Base-by-base conservation (phyloP, 2,329 filamentous ascomycete species). In the Diaporthe humulicola region DNA sequence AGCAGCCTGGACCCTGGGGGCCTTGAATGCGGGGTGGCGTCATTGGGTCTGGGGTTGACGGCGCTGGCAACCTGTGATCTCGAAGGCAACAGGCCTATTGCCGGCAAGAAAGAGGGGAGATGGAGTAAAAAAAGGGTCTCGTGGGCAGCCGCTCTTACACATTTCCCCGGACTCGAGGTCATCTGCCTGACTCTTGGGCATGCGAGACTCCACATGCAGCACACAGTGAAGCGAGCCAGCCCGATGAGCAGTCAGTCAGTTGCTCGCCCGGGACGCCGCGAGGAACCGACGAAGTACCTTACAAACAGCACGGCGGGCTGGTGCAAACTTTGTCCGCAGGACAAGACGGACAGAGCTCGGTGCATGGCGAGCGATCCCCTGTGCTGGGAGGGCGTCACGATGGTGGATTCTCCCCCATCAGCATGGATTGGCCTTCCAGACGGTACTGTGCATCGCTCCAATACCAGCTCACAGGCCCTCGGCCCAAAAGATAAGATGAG, bases 91-190 rank as follows among this genome's bases (percentile, higher is more conserved):
- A 70, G 61, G 71, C 71, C 50, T 36, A 25, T 73, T 73, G 71
- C 71, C 71, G 60, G 60, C 33, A 42, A 52, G 52, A 73, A 58
- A 48, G 42, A 73, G 64, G 71, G 70, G 61, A 67, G 61, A 54
- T 57, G 61, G 70, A 73, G 70, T 48, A 42, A 72, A 52, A 69
- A 58, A 45, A 38, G 40, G 74, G 42, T 69, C 74, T 73, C 56
- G 74, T 73, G 74, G 71, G 60, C 54, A 50, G 54, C 50, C 69
- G 70, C 60, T 54, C 42, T 69, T 36, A 45, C 60, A 73, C 57
- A 50, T 64, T 73, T 73, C 71, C 74, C 74, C 74, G 36, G 74
- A 71, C 61, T 69, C 38, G 70, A 75, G 71, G 74, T 73, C 71
- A 75, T 66, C 71, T 73, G 74, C 56, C 74, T 67, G 33, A 60